Base-by-base conservation (phyloP, 2,329 filamentous ascomycete genomes). In the Fusarium fujikuroi region DNA sequence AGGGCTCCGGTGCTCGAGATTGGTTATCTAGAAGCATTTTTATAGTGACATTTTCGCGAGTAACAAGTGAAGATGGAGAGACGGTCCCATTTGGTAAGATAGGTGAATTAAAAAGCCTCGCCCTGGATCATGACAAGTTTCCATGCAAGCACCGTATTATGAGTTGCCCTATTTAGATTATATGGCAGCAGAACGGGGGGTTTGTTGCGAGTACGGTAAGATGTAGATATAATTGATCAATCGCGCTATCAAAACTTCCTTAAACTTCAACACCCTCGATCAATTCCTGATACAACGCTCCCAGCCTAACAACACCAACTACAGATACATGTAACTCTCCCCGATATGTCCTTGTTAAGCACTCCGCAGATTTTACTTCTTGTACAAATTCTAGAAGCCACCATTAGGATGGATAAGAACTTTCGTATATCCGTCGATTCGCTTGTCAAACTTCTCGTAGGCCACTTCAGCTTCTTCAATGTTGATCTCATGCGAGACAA, bases 351-450 rank as follows among this genome's bases (percentile, higher is more conserved):
- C 21, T 23, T 19, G 14, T 34, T 32, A 30, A 46, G 23, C 23
- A 28, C 18, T 19, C 37, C 39, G 23, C 18, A 44, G 9, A 39
- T 32, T 30, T 28, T 43, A 34, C 23, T 6, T 30, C 18, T 28
- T 16, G 15, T 28, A 34, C 23, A 43, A 5, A 3, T 12, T 15
- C 69, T 36, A 78, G 32, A 80, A 79, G 5, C 74, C 79, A 9
- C 90, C 90, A 70, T 92, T 92, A 0, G 90, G 90, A 76, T 92
- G 90, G 65, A 92, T 90, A 66, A 92, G 81, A 18, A 92, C 90
- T 81, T 92, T 92, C 18, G 90, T 92, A 70, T 91, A 92, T 2
- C 91, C 90, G 49, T 92, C 90, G 39, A 91, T 86, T 54, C 90
- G 83, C 80, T 89, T 87, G 76, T 92, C 90, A 75, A 92, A 92